These are phyloP conservation scores for Glycine soja DNA, from an alignment of 306 rosid genomes.

Conservation along the genomic window DNA sequence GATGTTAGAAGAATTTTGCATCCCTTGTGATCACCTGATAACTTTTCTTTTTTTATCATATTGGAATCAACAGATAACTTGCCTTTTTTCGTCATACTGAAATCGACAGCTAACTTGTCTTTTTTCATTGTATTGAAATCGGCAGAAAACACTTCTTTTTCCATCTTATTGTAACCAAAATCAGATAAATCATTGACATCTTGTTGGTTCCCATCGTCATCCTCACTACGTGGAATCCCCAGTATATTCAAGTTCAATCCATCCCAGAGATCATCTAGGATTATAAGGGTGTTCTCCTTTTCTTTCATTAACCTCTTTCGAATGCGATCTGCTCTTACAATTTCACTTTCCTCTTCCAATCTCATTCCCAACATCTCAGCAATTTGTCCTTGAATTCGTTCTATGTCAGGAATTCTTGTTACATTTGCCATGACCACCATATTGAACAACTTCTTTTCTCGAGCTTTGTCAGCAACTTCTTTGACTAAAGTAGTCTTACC, in stretches of 20 bases:
- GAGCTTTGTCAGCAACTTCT: conserved; percentile 10
- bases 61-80: neutral
- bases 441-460: conserved; percentile 25
- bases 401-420: conserved; percentile 12
- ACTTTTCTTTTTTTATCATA: neutral
- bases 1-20: conserved; percentile 35
- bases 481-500: conserved; percentile 4
- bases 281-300: conserved; percentile 28
- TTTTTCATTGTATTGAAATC: neutral
- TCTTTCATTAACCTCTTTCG: conserved; percentile 10
- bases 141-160: neutral
- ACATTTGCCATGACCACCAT: conserved; percentile 9
- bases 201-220: neutral
- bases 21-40: neutral
- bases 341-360: conserved; percentile 31
- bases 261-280: conserved; percentile 30
- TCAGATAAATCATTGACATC: neutral
- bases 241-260: conserved; percentile 10
- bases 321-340: conserved; percentile 26
- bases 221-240: conserved; percentile 7
- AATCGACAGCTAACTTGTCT: neutral
- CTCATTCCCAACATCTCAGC: conserved; percentile 28
- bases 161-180: neutral
- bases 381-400: conserved; percentile 31
- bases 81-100: neutral